phyloP scores from a whole-genome alignment of 164 flowering plant species.

The Annona cherimola region DNA sequence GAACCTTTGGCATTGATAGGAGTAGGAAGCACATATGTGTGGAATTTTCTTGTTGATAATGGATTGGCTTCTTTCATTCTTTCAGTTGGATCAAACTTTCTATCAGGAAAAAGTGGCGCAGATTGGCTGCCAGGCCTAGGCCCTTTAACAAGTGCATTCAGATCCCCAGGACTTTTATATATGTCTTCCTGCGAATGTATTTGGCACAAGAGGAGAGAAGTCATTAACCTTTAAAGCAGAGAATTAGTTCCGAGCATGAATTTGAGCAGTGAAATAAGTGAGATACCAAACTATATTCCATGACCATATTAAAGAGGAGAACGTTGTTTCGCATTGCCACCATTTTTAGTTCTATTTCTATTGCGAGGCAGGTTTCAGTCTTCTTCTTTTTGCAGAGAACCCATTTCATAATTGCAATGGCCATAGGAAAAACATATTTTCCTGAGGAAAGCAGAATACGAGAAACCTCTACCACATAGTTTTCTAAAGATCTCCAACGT shows the following conservation, averaged over 20 bases:
- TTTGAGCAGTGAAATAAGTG: background rate
- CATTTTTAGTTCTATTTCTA: too few species aligned
- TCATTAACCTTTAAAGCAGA: background rate
- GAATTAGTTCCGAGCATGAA: background rate
- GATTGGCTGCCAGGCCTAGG: constrained; percentile 56
- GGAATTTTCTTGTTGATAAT: constrained; percentile 47
- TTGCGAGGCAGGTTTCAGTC: too few species aligned
- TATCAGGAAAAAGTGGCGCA: constrained; percentile 68
- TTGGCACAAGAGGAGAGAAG: background rate
- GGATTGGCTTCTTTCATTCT: constrained; percentile 31
- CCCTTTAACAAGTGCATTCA: constrained; percentile 29
- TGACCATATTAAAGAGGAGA: background rate
- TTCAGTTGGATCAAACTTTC: constrained; percentile 43
- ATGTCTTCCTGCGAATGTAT: constrained; percentile 46
- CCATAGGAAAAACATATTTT: too few species aligned
- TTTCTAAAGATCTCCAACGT: too few species aligned
- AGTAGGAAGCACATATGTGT: constrained; percentile 76
- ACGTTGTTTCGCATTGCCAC: too few species aligned
- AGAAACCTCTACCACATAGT: too few species aligned
- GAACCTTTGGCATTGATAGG: constrained; percentile 59
- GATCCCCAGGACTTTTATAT: constrained; percentile 30
- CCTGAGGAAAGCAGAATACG: too few species aligned
- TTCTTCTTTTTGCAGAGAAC: too few species aligned
- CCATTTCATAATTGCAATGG: too few species aligned
- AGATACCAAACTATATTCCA: background rate